Evolutionary conservation across 1,284 basidiomycete species (phyloP).

Genomic region (Psilocybe mexicana): DNA sequence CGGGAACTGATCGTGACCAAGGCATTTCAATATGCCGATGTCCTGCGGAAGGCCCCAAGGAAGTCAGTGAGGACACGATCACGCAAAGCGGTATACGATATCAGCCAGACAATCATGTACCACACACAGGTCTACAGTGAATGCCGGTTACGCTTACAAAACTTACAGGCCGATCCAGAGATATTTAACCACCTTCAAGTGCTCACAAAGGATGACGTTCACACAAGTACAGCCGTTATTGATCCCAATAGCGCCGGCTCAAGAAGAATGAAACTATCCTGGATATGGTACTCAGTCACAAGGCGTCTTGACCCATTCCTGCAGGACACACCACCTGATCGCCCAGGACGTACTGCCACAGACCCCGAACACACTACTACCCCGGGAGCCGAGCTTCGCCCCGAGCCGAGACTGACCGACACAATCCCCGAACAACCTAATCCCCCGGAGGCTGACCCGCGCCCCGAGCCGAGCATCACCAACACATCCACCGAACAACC

Average conservation of each 20-base stretch:
- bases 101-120: neutral
- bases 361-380: neutral
- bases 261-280: neutral
- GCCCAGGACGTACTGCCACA: neutral
- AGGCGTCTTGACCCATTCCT: neutral
- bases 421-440: too few relatives aligned
- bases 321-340: neutral
- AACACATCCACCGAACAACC: too few relatives aligned
- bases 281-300: neutral
- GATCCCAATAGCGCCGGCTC: constrained; percentile 3
- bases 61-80: neutral
- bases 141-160: neutral
- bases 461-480: too few relatives aligned
- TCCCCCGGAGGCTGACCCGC: too few relatives aligned
- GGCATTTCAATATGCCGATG: constrained; percentile 1
- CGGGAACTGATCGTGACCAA: constrained; percentile 3
- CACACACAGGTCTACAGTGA: neutral
- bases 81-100: neutral
- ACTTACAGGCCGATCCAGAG: neutral
- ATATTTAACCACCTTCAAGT: neutral
- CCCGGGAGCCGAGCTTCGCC: too few relatives aligned
- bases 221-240: constrained; percentile 1
- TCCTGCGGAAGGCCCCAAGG: neutral
- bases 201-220: neutral
- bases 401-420: too few relatives aligned